Percentiles rank a stretch among this genome's conserved stretches.
These are phyloP conservation scores for Candida maltosa DNA, from an alignment of 805 yeast species.

Conservation along the genomic window DNA sequence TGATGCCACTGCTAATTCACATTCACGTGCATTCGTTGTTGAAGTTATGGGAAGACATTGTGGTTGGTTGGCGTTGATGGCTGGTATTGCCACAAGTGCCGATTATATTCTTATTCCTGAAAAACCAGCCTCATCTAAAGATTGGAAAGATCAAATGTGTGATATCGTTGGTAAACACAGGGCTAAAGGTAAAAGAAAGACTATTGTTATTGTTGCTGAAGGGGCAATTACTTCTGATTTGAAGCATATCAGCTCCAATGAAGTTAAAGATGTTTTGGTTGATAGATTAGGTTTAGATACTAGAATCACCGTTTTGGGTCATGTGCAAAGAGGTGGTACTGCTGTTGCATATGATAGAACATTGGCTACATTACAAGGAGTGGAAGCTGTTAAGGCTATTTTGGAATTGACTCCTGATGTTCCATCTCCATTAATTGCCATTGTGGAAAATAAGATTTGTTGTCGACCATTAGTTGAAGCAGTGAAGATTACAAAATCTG, in stretches of 20 bases:
- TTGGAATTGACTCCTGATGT: constrained; percentile 82
- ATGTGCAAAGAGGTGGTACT: constrained; percentile 98
- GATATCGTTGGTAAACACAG: constrained; percentile 77
- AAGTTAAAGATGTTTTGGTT: constrained; percentile 79
- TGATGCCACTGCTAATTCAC: constrained; percentile 96
- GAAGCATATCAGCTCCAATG: constrained; percentile 74
- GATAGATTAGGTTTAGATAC: constrained; percentile 83
- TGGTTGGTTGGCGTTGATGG: constrained; percentile 98
- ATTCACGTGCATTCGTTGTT: constrained; percentile 94
- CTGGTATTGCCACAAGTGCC: constrained; percentile 95
- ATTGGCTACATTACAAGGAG: constrained; percentile 94
- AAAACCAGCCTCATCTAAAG: constrained; percentile 70
- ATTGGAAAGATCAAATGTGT: constrained; percentile 81
- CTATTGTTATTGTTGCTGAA: constrained; percentile 95
- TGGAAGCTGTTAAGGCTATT: constrained; percentile 93
- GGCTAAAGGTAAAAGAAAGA: constrained; percentile 83
- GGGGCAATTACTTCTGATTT: constrained; percentile 88
- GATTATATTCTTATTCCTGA: constrained; percentile 95
- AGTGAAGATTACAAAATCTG: constrained; percentile 81
- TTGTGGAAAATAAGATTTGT: constrained; percentile 81
- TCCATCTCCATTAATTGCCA: constrained; percentile 93
- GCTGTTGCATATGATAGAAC: constrained; percentile 94
- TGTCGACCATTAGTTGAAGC: constrained; percentile 88
- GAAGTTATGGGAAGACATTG: constrained; percentile 99
- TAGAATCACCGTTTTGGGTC: constrained; percentile 92